Base-by-base conservation (phyloP, 208 protist species). In the Naegleria fowleri region DNA sequence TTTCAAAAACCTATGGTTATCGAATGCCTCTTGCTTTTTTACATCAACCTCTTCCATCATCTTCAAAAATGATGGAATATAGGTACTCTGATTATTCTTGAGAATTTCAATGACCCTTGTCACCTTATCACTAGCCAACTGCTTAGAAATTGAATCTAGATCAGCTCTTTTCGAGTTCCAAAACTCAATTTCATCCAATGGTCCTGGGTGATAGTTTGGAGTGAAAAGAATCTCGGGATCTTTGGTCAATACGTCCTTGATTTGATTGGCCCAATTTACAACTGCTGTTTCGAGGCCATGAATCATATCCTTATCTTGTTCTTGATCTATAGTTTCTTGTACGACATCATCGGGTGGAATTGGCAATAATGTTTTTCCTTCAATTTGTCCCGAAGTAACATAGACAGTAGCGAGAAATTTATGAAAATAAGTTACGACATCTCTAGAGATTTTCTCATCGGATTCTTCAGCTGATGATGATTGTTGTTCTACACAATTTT, bases 141-240 rank as follows among this genome's bases (percentile, higher is more conserved):
- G 98, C 90, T 98, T 94, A 91, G 97, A 94, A 59, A 99, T 92
- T 40, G 95, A 96, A 16, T 93, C 93, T 41, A 99, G 93, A 93
- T 99, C 98, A 25, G 96, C 94, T 5, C 96, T 93, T 94, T 99
- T 99, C 88, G 94, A 95, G 90, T 97, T 94, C 98, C 98, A 99
- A 93, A 98, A 99, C 33, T 94, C 95, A 41, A 99, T 93, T 93
- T 98, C 97, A 84, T 97, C 96, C 87, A 98, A 88, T 52, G 98
- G 98, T 19, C 96, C 94, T 11, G 97, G 97, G 93, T 98, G 95
- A 16, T 92, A 91, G 84, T 91, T 94, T 58, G 91, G 92, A 90
- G 95, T 94, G 90, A 96, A 95, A 88, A 97, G 41, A 40, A 13
- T 11, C 22, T 90, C 88, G 13, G 88, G 88, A 48, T 94, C 95